Evolutionary conservation across 208 protist species (phyloP).

Genomic region (Strigomonas culicis): DNA sequence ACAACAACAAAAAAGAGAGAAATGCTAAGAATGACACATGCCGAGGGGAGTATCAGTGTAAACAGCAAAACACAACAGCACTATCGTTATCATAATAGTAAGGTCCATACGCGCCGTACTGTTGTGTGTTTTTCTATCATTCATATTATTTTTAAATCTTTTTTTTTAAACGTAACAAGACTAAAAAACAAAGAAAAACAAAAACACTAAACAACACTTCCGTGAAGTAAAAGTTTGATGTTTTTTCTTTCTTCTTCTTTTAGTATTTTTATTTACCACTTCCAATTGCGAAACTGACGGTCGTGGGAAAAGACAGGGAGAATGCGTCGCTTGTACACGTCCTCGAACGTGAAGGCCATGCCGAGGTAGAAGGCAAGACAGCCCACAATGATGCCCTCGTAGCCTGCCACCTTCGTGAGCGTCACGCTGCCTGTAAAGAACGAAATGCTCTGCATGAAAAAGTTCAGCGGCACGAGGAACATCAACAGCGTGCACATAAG

Average conservation of each 20-base stretch:
- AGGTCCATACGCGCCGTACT: neutral
- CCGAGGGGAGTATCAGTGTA: neutral
- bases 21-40: neutral
- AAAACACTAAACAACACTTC: neutral
- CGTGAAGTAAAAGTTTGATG: neutral
- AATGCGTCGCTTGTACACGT: constrained; percentile 18
- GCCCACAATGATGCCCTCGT: constrained; percentile 33
- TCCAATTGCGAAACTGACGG: constrained; percentile 13
- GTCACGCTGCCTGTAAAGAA: constrained; percentile 12
- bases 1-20: neutral
- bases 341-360: constrained; percentile 28
- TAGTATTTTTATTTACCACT: constrained; percentile 14
- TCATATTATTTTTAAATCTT: neutral
- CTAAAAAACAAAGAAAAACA: neutral
- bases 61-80: neutral
- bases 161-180: neutral
- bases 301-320: constrained; percentile 22
- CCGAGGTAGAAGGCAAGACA: constrained; percentile 30
- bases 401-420: constrained; percentile 28
- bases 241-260: neutral
- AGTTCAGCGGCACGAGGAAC: constrained; percentile 25
- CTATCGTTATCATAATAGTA: neutral
- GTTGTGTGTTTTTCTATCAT: neutral
- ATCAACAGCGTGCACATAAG: constrained; percentile 23
- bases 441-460: constrained; percentile 18